Percentiles rank a stretch among this genome's conserved stretches.
phyloP scores from a whole-genome alignment of 202 grass and related monocot genomes.

The Cymbopogon flexuosus region DNA sequence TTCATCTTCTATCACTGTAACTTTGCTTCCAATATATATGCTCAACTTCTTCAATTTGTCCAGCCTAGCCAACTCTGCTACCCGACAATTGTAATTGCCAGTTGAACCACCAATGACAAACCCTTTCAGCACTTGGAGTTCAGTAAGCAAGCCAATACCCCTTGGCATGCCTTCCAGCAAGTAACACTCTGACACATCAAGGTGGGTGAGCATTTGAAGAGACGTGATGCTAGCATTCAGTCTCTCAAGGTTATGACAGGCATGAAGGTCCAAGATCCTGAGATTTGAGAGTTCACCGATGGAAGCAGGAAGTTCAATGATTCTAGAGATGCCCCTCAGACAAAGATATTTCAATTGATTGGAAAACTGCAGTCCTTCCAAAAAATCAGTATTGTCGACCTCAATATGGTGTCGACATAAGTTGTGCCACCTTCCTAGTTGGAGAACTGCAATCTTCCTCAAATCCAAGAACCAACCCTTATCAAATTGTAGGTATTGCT shows the following conservation, averaged over 20 bases:
- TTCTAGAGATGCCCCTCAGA: slow-evolving; percentile 61
- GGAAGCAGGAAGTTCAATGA: slow-evolving; percentile 53
- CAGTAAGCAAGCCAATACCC: slow-evolving; percentile 42
- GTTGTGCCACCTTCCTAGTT: slow-evolving; percentile 44
- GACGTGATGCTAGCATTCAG: slow-evolving; percentile 34
- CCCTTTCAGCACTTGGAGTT: slow-evolving; percentile 67
- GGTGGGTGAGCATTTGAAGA: slow-evolving; percentile 52
- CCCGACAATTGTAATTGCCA: slow-evolving; percentile 43
- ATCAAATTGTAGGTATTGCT: slow-evolving; percentile 49
- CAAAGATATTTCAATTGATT: slow-evolving; percentile 64
- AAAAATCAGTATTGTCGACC: slow-evolving; percentile 40
- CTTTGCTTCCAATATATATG: slow-evolving; percentile 56
- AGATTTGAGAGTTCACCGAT: slow-evolving; percentile 47
- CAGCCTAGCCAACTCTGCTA: slow-evolving; percentile 47
- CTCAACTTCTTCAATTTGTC: slow-evolving; percentile 64
- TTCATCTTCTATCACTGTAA: slow-evolving; percentile 35
- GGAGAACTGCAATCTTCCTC: slow-evolving; percentile 42
- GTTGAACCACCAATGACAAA: slow-evolving; percentile 60
- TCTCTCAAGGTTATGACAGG: slow-evolving; percentile 78
- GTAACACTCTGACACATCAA: slow-evolving; percentile 72
- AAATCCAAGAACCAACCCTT: slow-evolving; percentile 42
- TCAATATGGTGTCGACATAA: slow-evolving; percentile 49
- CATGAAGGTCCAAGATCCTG: slow-evolving; percentile 60
- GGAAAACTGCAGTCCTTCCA: slow-evolving; percentile 42
- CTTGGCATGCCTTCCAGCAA: slow-evolving; percentile 59